Conservation (phyloP, 352 stramenopile species). For the Albugo candida region DNA sequence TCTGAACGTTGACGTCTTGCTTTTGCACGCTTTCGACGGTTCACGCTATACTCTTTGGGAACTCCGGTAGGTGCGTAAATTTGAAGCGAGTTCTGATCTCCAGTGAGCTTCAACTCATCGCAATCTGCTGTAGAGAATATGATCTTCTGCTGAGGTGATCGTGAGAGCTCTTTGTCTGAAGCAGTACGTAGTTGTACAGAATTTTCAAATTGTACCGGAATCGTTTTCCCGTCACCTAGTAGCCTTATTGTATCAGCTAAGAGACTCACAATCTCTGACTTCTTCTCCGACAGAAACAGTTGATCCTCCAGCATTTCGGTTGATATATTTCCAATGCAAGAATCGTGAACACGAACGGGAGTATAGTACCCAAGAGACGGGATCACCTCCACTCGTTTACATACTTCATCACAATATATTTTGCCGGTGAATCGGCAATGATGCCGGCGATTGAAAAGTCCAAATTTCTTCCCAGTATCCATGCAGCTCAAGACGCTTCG, state of each 20-base stretch:
- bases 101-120: conserved; percentile 17
- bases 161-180: conserved; percentile 21
- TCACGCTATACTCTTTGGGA: conserved; percentile 69
- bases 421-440: conserved; percentile 76
- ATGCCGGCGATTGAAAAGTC: conserved; percentile 70
- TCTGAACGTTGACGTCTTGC: conserved; percentile 53
- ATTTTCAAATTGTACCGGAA: conserved; percentile 55
- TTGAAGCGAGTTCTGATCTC: conserved; percentile 20
- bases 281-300: conserved; percentile 63
- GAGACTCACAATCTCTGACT: conserved; percentile 73
- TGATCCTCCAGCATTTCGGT: conserved; percentile 72
- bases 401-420: conserved; percentile 73
- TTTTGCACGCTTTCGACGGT: conserved; percentile 69
- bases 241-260: conserved; percentile 55
- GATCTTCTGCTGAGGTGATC: conserved; percentile 39
- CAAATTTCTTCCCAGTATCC: conserved; percentile 74
- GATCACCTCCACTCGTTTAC: conserved; percentile 55
- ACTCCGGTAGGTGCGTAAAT: conserved; percentile 46
- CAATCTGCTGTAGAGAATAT: conserved; percentile 28
- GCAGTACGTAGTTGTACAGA: conserved; percentile 32
- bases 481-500: conserved; percentile 71
- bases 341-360: conserved; percentile 58
- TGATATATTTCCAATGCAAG: conserved; percentile 57
- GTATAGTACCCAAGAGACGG: conserved; percentile 66
- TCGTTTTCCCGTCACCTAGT: conserved; percentile 18